Evolutionary conservation across 2,329 filamentous ascomycete species (phyloP), one percentile per base, ranked within the genome.

Genomic region (Zymoseptoria passerinii): DNA sequence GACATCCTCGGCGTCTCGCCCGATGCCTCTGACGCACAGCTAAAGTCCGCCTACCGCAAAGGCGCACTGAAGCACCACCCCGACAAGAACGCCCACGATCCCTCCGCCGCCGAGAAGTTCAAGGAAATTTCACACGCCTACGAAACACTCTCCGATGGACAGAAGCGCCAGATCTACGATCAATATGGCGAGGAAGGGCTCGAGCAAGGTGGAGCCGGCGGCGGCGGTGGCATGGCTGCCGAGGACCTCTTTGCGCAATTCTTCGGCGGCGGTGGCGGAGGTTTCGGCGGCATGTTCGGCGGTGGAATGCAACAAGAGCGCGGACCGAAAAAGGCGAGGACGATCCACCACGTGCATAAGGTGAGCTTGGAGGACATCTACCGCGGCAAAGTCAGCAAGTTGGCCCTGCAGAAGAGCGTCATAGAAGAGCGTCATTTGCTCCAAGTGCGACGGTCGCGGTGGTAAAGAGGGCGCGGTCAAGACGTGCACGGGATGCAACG

Each of bases 401-500:
- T 99, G 55, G 95, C 94, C 28, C 83, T 99, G 50, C 94, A 99
- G 78, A 95, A 96, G 73, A 97, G 92, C 10, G 87, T 99, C 74
- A 94, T 99, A 99, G 78, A 95, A 96, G 73, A 97, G 92, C 10
- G 87, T 99, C 74, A 94, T 99, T 76, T 99, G 94, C 81, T 81
- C 90, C 65, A 92, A 92, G 78, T 99, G 94, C 75, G 88, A 94
- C 60, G 94, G 94, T 63, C 85, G 91, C 60, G 94, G 94, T 71
- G 94, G 94, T 66, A 99, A 99, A 81, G 92, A 97, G 65, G 94
- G 94, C 64, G 90, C 94, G n/a, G 92, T 97, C 65, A 92, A 92
- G 80, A 89, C 88, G 70, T 99, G 94, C 77, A 73, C 84, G 48
- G 89, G 90, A 71, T 99, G 94, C 75, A 90, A 95, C 70, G 94